A percentile compares a stretch with the other conserved stretches of the same genome.
Conservation (phyloP, 768 basidiomycete genomes). For the Psilocybe azurescens region DNA sequence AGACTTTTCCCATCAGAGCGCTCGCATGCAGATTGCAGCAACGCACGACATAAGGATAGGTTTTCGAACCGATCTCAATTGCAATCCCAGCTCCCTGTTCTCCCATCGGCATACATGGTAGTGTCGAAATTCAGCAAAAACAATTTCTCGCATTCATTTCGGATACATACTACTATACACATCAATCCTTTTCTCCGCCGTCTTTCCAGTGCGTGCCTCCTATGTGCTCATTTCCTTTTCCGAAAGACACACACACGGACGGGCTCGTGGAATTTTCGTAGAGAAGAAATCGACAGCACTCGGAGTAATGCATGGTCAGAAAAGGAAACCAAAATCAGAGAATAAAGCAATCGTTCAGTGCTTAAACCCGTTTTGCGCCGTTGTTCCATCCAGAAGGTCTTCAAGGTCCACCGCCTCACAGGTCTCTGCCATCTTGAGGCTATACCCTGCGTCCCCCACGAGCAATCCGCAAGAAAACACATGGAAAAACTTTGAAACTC, state of each 20-base stretch:
- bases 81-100: neutral
- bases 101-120: neutral
- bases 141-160: neutral
- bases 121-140: neutral
- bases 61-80: neutral
- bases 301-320: neutral
- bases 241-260: neutral
- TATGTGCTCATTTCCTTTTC: neutral
- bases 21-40: neutral
- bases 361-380: conserved; percentile 12
- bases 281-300: neutral
- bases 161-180: neutral
- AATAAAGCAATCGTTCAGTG: neutral
- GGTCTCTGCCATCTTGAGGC: neutral
- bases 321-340: conserved; percentile 3
- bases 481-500: neutral
- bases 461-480: neutral
- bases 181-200: neutral
- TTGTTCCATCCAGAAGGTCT: neutral
- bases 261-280: neutral
- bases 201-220: neutral
- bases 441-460: neutral
- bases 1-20: conserved; percentile 6
- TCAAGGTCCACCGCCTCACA: conserved; percentile 1
- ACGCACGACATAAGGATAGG: neutral